Conservation (phyloP, 805 yeast genomes). For the Yamadazyma insecticola region DNA sequence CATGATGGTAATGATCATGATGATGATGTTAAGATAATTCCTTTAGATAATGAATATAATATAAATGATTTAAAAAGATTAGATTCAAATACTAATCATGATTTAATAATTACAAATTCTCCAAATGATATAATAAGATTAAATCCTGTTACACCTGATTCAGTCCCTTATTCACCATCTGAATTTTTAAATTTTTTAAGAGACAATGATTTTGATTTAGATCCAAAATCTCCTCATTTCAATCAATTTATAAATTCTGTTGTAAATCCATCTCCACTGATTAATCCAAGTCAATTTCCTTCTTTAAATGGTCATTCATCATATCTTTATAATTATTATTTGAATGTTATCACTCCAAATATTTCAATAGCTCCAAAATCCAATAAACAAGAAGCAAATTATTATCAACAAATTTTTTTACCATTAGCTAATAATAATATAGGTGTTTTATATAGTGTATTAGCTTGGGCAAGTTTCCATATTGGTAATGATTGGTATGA, state of each 20-base stretch:
- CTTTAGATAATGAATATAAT: too few species aligned
- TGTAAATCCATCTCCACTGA: background rate
- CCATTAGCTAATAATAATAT: slow-evolving; percentile 52
- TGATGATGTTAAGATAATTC: too few species aligned
- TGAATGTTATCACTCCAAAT: slow-evolving; percentile 37
- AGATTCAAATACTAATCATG: too few species aligned
- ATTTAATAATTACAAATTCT: too few species aligned
- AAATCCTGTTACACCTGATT: too few species aligned
- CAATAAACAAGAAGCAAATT: slow-evolving; percentile 41
- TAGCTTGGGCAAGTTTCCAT: slow-evolving; percentile 56
- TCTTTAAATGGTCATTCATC: slow-evolving; percentile 1
- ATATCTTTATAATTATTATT: slow-evolving; percentile 45
- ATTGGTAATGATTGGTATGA: slow-evolving; percentile 38
- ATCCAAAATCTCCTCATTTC: slow-evolving; percentile 4
- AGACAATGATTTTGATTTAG: slow-evolving; percentile 3
- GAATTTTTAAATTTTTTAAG: slow-evolving; percentile 5
- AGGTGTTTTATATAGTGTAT: slow-evolving; percentile 47
- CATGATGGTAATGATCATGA: too few species aligned
- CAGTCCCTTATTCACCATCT: slow-evolving; percentile 1
- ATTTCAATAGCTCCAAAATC: slow-evolving; percentile 44
- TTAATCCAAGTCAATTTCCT: slow-evolving; percentile 6
- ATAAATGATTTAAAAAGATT: too few species aligned
- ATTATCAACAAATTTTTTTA: slow-evolving; percentile 47
- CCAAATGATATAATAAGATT: too few species aligned
- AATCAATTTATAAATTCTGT: slow-evolving; percentile 1